Base-by-base conservation (phyloP, 495 filamentous ascomycete genomes). In the Barbatosphaeria neglecta region DNA sequence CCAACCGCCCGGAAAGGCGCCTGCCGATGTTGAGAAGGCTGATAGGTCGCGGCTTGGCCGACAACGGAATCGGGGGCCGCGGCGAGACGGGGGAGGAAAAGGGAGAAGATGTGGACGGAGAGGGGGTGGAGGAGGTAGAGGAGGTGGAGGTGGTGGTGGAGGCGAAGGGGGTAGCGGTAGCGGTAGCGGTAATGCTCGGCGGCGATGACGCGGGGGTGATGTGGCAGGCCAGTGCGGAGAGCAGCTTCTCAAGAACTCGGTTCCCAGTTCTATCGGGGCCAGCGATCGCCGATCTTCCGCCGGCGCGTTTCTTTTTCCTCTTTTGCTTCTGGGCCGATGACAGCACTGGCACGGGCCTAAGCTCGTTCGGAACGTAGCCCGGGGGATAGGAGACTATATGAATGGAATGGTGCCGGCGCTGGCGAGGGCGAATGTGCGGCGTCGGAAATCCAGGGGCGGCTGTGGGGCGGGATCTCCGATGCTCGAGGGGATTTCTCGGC, bases 381-480 rank as follows among this genome's bases (percentile, higher is more conserved):
- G 70, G 44, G 13, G 75, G 73, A 47, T 75, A 70, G 19, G 73
- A 73, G 35, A 74, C 59, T 53, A 78, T 75, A 53, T 76, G 73
- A 45, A 78, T 76, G 13, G 72, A 70, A 48, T 77, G 73, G 37
- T 68, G 73, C 19, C 75, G 63, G 46, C 73, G 69, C 18, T 62
- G 63, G 45, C 74, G 69, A 39, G 75, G 67, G 50, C 65, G 64
- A 45, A 72, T 76, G 31, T 69, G 63, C 39, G 74, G 70, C 20
- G 57, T 60, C 22, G 74, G 74, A 44, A 71, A 64, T 16, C 46
- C 50, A 25, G 63, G 53, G n/a, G 43, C 43, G 28, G 44, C 27
- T 13, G 40, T n/a, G 7, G 41, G 18, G 41, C 61, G 61, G 50
- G 56, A 50, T 35, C 61, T 57, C 41, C 56, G 57, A 6, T 15